These are phyloP conservation scores for Mucor sp. DNA, from an alignment of 371 early-diverging fungal genomes.

Conservation along the genomic window DNA sequence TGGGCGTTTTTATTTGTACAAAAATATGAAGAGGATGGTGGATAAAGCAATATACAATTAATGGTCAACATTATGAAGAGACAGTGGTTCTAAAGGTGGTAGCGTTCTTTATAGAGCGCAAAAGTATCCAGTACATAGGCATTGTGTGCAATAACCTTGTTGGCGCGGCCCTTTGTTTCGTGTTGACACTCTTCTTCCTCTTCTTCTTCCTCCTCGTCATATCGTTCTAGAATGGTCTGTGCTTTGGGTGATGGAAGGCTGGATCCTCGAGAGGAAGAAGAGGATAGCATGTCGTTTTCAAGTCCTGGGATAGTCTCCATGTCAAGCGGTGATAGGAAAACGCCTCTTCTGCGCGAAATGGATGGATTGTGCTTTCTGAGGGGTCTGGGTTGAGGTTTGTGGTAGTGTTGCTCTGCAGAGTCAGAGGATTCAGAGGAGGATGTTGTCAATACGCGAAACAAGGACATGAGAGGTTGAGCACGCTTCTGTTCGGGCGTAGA, in stretches of 20 bases:
- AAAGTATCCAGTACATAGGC: slow-evolving; percentile 17
- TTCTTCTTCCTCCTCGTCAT: neutral
- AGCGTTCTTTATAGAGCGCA: slow-evolving; percentile 22
- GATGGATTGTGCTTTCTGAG: slow-evolving; percentile 1
- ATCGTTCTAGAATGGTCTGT: neutral
- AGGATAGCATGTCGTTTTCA: slow-evolving; percentile 15
- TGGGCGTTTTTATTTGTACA: neutral
- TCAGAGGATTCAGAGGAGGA: neutral
- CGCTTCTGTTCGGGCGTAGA: slow-evolving; percentile 17
- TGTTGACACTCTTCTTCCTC: neutral
- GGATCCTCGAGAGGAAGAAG: slow-evolving; percentile 12
- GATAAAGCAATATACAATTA: neutral
- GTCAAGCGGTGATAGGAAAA: slow-evolving; percentile 19
- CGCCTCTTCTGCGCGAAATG: slow-evolving; percentile 26
- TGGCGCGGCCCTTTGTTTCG: slow-evolving; percentile 7
- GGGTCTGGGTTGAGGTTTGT: neutral
- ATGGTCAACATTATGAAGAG: no score
- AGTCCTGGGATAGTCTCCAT: slow-evolving; percentile 12
- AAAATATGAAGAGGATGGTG: neutral
- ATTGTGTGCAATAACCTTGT: slow-evolving; percentile 2
- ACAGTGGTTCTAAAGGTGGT: neutral
- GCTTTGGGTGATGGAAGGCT: neutral
- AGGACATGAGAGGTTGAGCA: slow-evolving; percentile 7
- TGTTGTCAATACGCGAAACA: neutral
- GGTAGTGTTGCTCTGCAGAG: neutral